phyloP scores from a whole-genome alignment of 73 alveolate genomes.

The Effrenium voratum region DNA sequence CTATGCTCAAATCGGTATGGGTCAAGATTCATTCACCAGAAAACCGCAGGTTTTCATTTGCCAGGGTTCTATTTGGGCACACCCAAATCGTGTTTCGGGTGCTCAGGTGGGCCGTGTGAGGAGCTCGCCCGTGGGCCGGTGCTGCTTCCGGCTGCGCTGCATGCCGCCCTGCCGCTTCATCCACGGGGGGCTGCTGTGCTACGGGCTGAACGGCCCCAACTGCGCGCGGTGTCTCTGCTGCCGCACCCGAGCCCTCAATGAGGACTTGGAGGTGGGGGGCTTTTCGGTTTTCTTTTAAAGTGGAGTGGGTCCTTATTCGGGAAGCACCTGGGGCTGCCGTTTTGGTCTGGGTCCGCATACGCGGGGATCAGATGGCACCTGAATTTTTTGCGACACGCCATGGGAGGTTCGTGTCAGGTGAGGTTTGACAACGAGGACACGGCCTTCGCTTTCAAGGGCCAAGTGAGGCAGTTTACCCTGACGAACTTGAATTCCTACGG shows the following conservation, averaged over 20 bases:
- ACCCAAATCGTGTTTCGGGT: no score
- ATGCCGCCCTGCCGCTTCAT: slow-evolving; percentile 55
- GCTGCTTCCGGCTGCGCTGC: slow-evolving; percentile 80
- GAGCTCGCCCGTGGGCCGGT: slow-evolving; percentile 47
- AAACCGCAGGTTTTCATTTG: no score
- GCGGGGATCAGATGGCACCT: not conserved
- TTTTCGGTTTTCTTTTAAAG: not conserved
- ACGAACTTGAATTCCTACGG: slow-evolving; percentile 82
- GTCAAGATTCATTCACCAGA: no score
- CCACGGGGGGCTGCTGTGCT: slow-evolving; percentile 84
- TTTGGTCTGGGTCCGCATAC: not conserved
- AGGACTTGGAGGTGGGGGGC: slow-evolving; percentile 47
- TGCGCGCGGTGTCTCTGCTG: slow-evolving; percentile 79
- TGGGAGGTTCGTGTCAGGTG: no score
- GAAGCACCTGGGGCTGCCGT: no score
- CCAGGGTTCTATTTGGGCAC: no score
- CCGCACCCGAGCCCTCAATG: slow-evolving; percentile 81
- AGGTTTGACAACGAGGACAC: not conserved
- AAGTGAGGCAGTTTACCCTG: slow-evolving; percentile 63
- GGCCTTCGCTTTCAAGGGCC: not conserved
- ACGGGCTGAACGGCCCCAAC: slow-evolving; percentile 75
- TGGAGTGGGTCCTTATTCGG: not conserved
- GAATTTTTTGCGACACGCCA: no score
- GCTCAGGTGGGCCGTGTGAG: slow-evolving; percentile 81
- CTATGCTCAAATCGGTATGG: no score